phyloP scores from a whole-genome alignment of 1,284 basidiomycete species.

The Jaminaea rosea region DNA sequence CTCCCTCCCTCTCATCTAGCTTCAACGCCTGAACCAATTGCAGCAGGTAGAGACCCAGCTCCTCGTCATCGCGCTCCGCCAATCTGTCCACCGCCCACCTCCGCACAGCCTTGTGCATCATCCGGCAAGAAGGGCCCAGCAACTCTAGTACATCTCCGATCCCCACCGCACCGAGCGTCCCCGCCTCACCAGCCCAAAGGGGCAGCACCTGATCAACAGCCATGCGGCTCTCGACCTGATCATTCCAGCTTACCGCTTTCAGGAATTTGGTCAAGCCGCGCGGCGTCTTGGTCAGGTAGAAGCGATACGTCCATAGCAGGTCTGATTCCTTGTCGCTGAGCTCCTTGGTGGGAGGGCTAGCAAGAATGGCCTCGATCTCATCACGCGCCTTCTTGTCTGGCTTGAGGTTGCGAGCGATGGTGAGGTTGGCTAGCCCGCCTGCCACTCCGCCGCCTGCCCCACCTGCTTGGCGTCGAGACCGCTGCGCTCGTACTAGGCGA shows the following conservation, averaged over 20 bases:
- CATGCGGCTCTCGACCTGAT: slow-evolving; percentile 62
- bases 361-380: slow-evolving; percentile 82
- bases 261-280: slow-evolving; percentile 89
- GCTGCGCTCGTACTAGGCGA: slow-evolving; percentile 82
- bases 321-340: slow-evolving; percentile 89
- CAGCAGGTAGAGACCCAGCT: slow-evolving; percentile 80
- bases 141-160: slow-evolving; percentile 93
- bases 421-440: too few relatives aligned
- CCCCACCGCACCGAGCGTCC: slow-evolving; percentile 53
- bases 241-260: slow-evolving; percentile 94
- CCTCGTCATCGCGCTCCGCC: slow-evolving; percentile 72
- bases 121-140: slow-evolving; percentile 78
- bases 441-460: background rate
- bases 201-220: background rate
- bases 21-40: slow-evolving; percentile 97
- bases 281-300: slow-evolving; percentile 83
- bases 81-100: background rate
- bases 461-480: slow-evolving; percentile 41
- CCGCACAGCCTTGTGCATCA: slow-evolving; percentile 67
- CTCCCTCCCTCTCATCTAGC: slow-evolving; percentile 30
- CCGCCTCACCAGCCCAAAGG: background rate
- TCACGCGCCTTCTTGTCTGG: slow-evolving; percentile 89
- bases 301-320: slow-evolving; percentile 95
- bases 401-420: slow-evolving; percentile 88
- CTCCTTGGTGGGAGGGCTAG: slow-evolving; percentile 77